Evolutionary conservation across 23 red algal species (phyloP).

Genomic region (Gracilariopsis chorda): DNA sequence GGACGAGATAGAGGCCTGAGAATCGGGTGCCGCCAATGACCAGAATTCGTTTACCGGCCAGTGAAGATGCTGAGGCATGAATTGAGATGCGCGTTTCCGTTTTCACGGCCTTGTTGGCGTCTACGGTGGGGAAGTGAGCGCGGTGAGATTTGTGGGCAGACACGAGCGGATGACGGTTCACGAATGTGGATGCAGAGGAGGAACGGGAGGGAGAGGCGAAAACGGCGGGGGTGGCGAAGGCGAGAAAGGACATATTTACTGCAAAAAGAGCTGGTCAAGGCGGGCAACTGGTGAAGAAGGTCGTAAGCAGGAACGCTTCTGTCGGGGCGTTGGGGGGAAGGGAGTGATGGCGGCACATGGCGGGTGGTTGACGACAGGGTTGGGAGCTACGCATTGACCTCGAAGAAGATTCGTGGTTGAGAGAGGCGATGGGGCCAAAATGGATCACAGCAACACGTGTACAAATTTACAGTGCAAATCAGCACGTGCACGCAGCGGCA

Average conservation of each 20-base stretch:
- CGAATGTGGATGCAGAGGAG: not conserved
- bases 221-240: not conserved
- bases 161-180: not conserved
- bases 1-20: conserved; percentile 90
- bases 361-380: too few species aligned
- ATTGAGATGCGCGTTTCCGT: not conserved
- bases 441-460: too few species aligned
- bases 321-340: too few species aligned
- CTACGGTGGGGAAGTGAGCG: not conserved
- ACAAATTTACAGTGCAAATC: too few species aligned
- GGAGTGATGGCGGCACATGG: too few species aligned
- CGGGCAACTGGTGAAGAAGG: too few species aligned
- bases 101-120: not conserved
- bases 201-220: not conserved
- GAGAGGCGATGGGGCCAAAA: too few species aligned
- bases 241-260: not conserved
- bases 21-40: conserved; percentile 98
- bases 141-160: not conserved
- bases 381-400: too few species aligned
- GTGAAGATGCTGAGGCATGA: not conserved
- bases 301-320: too few species aligned
- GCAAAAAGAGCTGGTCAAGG: too few species aligned
- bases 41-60: conserved; percentile 55
- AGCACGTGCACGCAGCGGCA: too few species aligned
- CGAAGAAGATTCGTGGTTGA: too few species aligned